These are phyloP conservation scores for Backusella tuberculispora DNA, from an alignment of 192 early-diverging fungal genomes.

Conservation along the genomic window DNA sequence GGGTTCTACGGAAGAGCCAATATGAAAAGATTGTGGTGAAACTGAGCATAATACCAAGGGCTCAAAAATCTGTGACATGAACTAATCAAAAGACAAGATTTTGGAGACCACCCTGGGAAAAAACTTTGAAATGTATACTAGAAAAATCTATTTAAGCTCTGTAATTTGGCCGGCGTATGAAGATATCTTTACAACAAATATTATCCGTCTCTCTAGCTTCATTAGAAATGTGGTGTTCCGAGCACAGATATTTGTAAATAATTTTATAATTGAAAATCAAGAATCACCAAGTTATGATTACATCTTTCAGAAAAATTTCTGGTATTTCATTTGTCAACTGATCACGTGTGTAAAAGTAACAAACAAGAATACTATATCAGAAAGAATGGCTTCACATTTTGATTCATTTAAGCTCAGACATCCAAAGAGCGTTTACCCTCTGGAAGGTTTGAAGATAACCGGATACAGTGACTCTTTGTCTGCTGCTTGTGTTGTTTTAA, in stretches of 20 bases:
- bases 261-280: neutral
- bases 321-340: neutral
- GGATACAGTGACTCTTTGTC: neutral
- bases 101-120: neutral
- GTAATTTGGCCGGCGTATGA: neutral
- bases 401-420: neutral
- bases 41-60: neutral
- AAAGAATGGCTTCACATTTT: neutral
- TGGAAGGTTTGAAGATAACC: neutral
- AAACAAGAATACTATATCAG: neutral
- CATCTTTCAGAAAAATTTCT: neutral
- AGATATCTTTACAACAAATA: neutral
- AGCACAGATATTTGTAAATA: neutral
- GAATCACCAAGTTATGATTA: neutral
- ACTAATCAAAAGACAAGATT: neutral
- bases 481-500: neutral
- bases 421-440: neutral
- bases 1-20: neutral
- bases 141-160: neutral
- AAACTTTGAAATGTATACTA: neutral
- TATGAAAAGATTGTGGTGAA: neutral
- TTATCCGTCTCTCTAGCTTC: neutral
- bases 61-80: neutral
- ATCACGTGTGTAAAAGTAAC: too few species aligned
- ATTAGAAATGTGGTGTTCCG: neutral